Base-by-base conservation (phyloP, 306 rosid genomes). In the Mimosa bimucronata region DNA sequence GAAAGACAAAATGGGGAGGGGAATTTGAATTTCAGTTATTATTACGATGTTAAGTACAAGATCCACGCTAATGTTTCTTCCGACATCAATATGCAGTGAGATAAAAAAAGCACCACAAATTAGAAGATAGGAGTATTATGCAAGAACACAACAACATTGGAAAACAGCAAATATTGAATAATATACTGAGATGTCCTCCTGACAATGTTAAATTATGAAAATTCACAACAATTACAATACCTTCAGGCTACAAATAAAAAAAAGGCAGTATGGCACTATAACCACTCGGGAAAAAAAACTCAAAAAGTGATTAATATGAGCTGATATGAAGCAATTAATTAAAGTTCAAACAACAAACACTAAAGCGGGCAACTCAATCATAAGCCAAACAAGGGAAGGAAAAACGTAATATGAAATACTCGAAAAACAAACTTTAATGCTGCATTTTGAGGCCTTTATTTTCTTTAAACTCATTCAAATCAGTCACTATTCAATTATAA, bases 391-490 rank as follows among this genome's bases (percentile, higher is more conserved):
- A n/a, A n/a, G 46, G 46, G 46, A 42, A 42, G 46, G 46, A 42
- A 42, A 42, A 42, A 8, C 13, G 60, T 50, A 21, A 58, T 58
- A 16, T 4, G 65, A 58, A 58, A 58, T 55, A 55, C 62, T 55
- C 28, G n/a, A n/a, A n/a, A 21, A 9, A 55, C 62, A 10, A 10
- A 57, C 30, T 57, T 15, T 57, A 57, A 57, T 1, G 16, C 64
- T 9, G 64, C 10, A 57, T 23, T 25, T 19, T 60, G n/a, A n/a
- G 13, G 15, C 29, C 16, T 44, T 42, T 66, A 5, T n/a, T 70
- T 15, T 44, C 14, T 70, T 42, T 44, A 70, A 42, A 25, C 58
- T 70, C 62, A 18, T 40, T 67, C 52, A 67, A 66, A n/a, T 41
- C 18, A 25, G 16, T 68, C 57, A 3, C 9, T 6, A n/a, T 57